These are phyloP conservation scores for Chaetomium fimeti DNA, from an alignment of 495 filamentous ascomycete species.

Conservation along the genomic window DNA sequence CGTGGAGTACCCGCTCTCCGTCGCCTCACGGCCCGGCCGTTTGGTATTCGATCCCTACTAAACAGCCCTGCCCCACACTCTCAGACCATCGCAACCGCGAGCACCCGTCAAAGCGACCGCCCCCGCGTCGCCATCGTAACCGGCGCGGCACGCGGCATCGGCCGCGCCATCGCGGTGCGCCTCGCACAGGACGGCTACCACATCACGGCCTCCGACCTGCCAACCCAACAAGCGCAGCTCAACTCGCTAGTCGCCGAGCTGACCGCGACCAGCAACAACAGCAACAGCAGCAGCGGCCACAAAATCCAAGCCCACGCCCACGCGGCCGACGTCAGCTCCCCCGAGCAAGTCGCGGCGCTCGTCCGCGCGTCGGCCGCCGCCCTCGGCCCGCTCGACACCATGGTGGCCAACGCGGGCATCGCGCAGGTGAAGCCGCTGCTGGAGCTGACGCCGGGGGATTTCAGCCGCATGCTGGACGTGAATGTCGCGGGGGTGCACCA, in stretches of 20 bases:
- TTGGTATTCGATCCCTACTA: too few relatives aligned
- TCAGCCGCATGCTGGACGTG: constrained; percentile 51
- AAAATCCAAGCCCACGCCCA: constrained; percentile 36
- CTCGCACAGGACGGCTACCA: constrained; percentile 60
- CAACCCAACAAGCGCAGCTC: constrained; percentile 45
- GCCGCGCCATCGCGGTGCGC: constrained; percentile 59
- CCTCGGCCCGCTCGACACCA: constrained; percentile 57
- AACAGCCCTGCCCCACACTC: not conserved
- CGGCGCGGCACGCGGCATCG: constrained; percentile 58
- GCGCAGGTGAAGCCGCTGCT: constrained; percentile 53
- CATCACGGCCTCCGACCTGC: constrained; percentile 60
- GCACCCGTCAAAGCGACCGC: not conserved
- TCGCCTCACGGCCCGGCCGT: not conserved
- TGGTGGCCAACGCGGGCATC: constrained; percentile 64
- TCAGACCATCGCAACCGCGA: constrained; percentile 1
- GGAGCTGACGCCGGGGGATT: constrained; percentile 51
- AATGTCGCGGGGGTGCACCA: constrained; percentile 60
- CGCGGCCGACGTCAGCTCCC: constrained; percentile 56
- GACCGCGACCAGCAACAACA: constrained; percentile 40
- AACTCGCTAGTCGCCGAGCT: constrained; percentile 53
- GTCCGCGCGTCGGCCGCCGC: constrained; percentile 45
- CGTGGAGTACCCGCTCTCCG: not conserved
- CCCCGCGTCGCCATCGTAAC: constrained; percentile 54
- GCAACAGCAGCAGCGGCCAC: too few relatives aligned
- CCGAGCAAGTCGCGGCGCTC: constrained; percentile 49